Conservation (phyloP, 495 filamentous ascomycete species). For the Hypoxylon lienhwacheense region DNA sequence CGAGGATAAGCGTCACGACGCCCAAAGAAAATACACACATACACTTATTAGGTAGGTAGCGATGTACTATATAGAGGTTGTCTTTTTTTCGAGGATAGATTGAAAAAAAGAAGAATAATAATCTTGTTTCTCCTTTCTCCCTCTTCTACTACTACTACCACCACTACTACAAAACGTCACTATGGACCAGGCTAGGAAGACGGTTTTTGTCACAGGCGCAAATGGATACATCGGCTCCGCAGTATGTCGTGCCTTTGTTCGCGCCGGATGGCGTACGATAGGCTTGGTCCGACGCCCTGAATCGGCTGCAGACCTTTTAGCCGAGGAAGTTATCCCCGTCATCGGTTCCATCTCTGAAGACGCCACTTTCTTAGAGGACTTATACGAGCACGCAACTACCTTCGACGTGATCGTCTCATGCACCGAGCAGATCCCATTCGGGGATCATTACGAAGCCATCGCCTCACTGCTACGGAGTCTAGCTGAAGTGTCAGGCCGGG, state of each 20-base stretch:
- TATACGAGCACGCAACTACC: slow-evolving; percentile 20
- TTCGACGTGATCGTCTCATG: slow-evolving; percentile 45
- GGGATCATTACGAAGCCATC: slow-evolving; percentile 37
- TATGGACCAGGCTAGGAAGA: slow-evolving; percentile 20
- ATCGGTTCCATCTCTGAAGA: slow-evolving; percentile 38
- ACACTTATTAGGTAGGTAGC: no score
- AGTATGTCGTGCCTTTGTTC: slow-evolving; percentile 45
- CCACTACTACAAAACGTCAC: not conserved
- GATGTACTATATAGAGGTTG: no score
- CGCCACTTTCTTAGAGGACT: slow-evolving; percentile 17
- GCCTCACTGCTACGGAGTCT: slow-evolving; percentile 29
- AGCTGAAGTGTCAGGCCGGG: slow-evolving; percentile 11
- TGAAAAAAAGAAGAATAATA: no score
- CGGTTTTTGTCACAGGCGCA: slow-evolving; percentile 47
- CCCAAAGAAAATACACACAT: no score
- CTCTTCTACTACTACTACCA: not conserved
- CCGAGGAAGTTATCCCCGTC: slow-evolving; percentile 43
- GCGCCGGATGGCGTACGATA: slow-evolving; percentile 44
- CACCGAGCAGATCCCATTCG: slow-evolving; percentile 43
- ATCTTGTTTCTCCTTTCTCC: no score
- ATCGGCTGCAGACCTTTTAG: slow-evolving; percentile 24
- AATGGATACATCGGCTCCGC: slow-evolving; percentile 50
- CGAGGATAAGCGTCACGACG: no score
- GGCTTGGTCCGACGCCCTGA: slow-evolving; percentile 42
- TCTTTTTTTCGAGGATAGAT: no score